A percentile compares a stretch with the other conserved stretches of the same genome.
Conservation (phyloP, 2,329 filamentous ascomycete species). For the Cercospora zeina region DNA sequence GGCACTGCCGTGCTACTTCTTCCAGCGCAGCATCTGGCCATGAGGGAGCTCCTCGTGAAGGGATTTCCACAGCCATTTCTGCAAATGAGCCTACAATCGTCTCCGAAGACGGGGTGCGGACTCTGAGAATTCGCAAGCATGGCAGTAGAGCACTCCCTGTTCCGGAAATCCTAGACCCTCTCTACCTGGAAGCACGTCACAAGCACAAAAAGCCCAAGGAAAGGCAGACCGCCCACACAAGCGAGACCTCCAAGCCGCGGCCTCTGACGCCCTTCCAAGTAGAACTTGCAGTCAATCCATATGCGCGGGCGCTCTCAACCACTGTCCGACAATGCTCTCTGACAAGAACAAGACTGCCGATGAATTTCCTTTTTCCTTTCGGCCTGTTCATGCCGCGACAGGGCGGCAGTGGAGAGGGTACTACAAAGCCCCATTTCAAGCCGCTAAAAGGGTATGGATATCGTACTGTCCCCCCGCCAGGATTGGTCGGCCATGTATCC, state of each 20-base stretch:
- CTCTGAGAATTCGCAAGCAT: slow-evolving; percentile 40
- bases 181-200: slow-evolving; percentile 41
- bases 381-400: slow-evolving; percentile 52
- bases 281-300: slow-evolving; percentile 63
- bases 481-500: slow-evolving; percentile 13
- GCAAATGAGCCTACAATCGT: slow-evolving; percentile 1
- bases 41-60: neutral
- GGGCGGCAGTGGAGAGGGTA: neutral
- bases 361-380: slow-evolving; percentile 65
- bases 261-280: slow-evolving; percentile 56
- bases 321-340: slow-evolving; percentile 59
- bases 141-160: slow-evolving; percentile 46
- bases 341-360: slow-evolving; percentile 55
- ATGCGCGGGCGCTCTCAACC: slow-evolving; percentile 63
- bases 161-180: slow-evolving; percentile 52
- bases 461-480: slow-evolving; percentile 47
- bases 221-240: neutral
- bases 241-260: slow-evolving; percentile 43
- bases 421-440: neutral
- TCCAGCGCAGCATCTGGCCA: neutral
- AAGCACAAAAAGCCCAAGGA: slow-evolving; percentile 46
- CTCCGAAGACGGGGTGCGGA: slow-evolving; percentile 32
- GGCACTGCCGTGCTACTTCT: neutral
- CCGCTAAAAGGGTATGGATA: neutral
- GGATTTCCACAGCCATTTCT: neutral